Evolutionary conservation across 2,329 filamentous ascomycete species (phyloP).

Genomic region (Cladosporium phlei): DNA sequence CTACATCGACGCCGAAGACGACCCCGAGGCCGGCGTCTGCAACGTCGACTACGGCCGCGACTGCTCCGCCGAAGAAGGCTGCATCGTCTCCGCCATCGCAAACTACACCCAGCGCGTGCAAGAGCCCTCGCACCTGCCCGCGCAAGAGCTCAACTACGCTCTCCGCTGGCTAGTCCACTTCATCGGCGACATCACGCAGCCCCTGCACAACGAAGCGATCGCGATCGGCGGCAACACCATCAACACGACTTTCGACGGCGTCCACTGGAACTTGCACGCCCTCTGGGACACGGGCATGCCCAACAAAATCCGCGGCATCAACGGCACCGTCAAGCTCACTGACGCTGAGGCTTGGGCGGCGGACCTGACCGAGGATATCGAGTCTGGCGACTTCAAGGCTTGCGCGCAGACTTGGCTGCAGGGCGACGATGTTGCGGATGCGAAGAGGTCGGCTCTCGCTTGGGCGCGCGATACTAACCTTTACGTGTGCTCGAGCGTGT

Average conservation of each 20-base stretch:
- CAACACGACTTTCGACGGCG: conserved; percentile 40
- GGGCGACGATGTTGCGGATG: conserved; percentile 34
- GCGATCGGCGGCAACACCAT: conserved; percentile 43
- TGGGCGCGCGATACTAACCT: conserved; percentile 43
- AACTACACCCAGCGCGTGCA: conserved; percentile 46
- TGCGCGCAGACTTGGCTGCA: conserved; percentile 33
- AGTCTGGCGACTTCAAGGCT: conserved; percentile 35
- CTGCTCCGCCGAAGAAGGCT: conserved; percentile 44
- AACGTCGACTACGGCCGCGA: conserved; percentile 49
- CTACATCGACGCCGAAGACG: conserved; percentile 49
- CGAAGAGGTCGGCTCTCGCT: conserved; percentile 33
- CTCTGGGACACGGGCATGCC: conserved; percentile 44
- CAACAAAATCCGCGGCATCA: conserved; percentile 34
- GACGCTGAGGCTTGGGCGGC: conserved; percentile 38
- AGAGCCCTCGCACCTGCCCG: conserved; percentile 25
- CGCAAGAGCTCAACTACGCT: conserved; percentile 38
- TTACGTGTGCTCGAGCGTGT: conserved; percentile 39
- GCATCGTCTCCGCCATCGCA: conserved; percentile 50
- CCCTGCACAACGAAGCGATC: conserved; percentile 54
- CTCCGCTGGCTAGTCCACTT: conserved; percentile 50
- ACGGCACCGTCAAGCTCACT: conserved; percentile 35
- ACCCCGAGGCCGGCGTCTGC: conserved; percentile 45
- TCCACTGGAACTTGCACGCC: conserved; percentile 39
- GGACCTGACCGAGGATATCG: conserved; percentile 35
- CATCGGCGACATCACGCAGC: conserved; percentile 61